A percentile compares a stretch with the other conserved stretches of the same genome.
These are phyloP conservation scores for Seiridium unicorne DNA, from an alignment of 2,329 filamentous ascomycete genomes.

Conservation along the genomic window DNA sequence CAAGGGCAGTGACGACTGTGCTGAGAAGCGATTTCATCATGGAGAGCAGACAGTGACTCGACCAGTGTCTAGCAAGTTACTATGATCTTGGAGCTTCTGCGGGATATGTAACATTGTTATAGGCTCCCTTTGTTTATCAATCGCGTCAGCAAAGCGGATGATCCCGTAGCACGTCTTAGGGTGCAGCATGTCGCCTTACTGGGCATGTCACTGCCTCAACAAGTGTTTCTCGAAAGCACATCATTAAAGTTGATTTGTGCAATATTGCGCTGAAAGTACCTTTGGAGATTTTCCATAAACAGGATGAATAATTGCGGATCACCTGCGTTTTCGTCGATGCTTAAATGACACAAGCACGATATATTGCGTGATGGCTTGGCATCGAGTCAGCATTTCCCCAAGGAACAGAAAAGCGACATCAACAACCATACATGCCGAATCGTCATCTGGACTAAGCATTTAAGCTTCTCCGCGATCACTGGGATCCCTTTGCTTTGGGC, in stretches of 20 bases:
- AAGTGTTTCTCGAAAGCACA: too few relatives aligned
- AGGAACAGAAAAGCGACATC: background rate
- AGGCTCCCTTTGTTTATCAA: background rate
- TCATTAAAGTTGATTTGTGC: background rate
- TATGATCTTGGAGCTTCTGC: too few relatives aligned
- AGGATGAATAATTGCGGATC: background rate
- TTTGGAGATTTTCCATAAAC: too few relatives aligned
- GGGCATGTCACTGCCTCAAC: too few relatives aligned
- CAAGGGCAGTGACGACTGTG: background rate
- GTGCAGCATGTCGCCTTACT: too few relatives aligned
- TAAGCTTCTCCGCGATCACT: background rate
- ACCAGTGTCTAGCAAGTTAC: too few relatives aligned
- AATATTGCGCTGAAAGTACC: background rate
- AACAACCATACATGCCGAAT: background rate
- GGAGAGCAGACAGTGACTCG: background rate
- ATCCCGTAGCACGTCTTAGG: too few relatives aligned
- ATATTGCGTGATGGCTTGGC: conserved; percentile 1
- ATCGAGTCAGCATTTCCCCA: too few relatives aligned
- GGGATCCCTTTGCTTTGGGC: background rate
- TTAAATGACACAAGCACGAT: background rate
- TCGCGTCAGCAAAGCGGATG: too few relatives aligned
- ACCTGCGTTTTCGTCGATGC: background rate
- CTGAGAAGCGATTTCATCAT: background rate
- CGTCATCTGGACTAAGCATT: background rate
- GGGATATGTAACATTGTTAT: background rate